Evolutionary conservation across 164 flowering plant genomes (phyloP).

Genomic region (Malania oleifera): DNA sequence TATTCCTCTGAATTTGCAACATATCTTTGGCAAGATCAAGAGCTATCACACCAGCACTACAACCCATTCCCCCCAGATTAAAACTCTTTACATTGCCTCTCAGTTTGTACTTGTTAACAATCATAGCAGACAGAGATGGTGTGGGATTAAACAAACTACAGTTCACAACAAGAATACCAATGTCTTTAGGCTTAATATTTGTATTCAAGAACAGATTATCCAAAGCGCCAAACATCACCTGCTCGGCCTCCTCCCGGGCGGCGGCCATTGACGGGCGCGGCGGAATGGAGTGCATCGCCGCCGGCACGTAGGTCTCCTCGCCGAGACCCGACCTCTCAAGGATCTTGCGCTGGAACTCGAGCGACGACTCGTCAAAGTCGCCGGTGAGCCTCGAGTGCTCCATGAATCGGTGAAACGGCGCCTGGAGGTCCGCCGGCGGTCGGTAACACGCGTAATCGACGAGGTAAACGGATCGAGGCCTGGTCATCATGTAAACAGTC

Average conservation of each 20-base stretch:
- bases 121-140: conserved; percentile 76
- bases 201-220: conserved; percentile 55
- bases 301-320: conserved; percentile 50
- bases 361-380: conserved; percentile 40
- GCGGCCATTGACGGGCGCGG: conserved; percentile 43
- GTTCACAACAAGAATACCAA: conserved; percentile 74
- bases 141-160: conserved; percentile 79
- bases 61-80: conserved; percentile 87
- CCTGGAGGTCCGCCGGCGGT: conserved; percentile 37
- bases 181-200: conserved; percentile 52
- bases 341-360: conserved; percentile 57
- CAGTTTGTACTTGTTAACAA: conserved; percentile 65
- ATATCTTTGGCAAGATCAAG: conserved; percentile 69
- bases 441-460: conserved; percentile 59
- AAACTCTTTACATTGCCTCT: conserved; percentile 58
- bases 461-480: conserved; percentile 56
- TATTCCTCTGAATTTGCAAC: conserved; percentile 61
- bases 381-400: conserved; percentile 39
- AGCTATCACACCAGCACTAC: conserved; percentile 77
- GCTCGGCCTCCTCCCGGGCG: conserved; percentile 52
- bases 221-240: conserved; percentile 72
- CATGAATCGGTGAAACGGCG: conserved; percentile 25
- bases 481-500: conserved; percentile 53
- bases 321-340: conserved; percentile 54
- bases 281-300: conserved; percentile 39